Conservation (phyloP, 345 rosid species). For the Xanthoceras sorbifolium region DNA sequence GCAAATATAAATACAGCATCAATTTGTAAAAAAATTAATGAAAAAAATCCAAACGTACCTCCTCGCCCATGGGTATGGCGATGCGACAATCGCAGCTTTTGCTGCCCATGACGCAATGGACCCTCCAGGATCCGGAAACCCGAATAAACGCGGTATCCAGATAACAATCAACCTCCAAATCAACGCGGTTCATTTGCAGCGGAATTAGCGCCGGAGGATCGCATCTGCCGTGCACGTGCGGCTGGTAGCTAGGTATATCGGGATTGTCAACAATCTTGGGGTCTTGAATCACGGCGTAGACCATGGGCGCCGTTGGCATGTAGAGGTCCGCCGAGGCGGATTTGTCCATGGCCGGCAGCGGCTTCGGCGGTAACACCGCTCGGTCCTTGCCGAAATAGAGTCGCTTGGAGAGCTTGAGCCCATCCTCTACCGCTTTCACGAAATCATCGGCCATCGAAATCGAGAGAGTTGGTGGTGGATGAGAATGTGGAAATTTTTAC, state of each 20-base stretch:
- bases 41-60: slow-evolving; percentile 41
- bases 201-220: slow-evolving; percentile 94
- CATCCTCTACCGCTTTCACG: slow-evolving; percentile 76
- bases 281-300: slow-evolving; percentile 75
- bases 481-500: not conserved
- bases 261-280: slow-evolving; percentile 92
- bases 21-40: not conserved
- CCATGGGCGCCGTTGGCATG: slow-evolving; percentile 82
- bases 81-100: slow-evolving; percentile 78
- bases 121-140: slow-evolving; percentile 73
- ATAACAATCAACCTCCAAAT: slow-evolving; percentile 60
- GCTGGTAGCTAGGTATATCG: slow-evolving; percentile 94
- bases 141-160: slow-evolving; percentile 64
- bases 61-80: slow-evolving; percentile 88
- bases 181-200: slow-evolving; percentile 74
- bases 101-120: slow-evolving; percentile 94
- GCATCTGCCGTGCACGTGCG: slow-evolving; percentile 89
- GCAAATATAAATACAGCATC: not conserved
- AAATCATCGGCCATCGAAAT: slow-evolving; percentile 72
- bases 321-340: slow-evolving; percentile 25
- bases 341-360: slow-evolving; percentile 65
- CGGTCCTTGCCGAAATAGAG: slow-evolving; percentile 81
- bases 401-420: slow-evolving; percentile 73
- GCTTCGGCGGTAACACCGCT: slow-evolving; percentile 64
- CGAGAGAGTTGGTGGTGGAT: not conserved